phyloP scores from a whole-genome alignment of 352 stramenopile species.

The Globisporangium lucens region DNA sequence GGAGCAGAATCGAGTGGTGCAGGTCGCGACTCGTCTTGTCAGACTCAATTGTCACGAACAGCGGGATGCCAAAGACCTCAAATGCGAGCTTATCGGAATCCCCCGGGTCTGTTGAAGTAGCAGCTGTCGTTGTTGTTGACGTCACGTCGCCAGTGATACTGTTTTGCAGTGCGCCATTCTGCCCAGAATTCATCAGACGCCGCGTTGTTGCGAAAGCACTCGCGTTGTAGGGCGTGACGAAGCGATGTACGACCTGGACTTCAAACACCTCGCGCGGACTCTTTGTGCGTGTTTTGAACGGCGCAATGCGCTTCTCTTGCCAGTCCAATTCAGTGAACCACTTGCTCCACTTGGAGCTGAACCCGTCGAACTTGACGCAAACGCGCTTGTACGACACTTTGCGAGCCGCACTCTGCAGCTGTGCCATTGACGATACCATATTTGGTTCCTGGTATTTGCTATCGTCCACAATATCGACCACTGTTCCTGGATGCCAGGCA shows the following conservation, averaged over 20 bases:
- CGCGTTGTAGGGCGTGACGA: constrained; percentile 19
- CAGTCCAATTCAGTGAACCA: constrained; percentile 65
- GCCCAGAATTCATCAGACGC: not conserved
- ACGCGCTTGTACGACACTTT: constrained; percentile 22
- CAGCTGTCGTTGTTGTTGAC: constrained; percentile 3
- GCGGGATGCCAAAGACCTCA: constrained; percentile 58
- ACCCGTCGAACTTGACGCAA: constrained; percentile 70
- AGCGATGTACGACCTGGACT: constrained; percentile 72
- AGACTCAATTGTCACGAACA: constrained; percentile 76
- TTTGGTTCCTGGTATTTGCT: not conserved
- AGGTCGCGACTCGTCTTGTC: constrained; percentile 62
- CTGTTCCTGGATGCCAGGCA: constrained; percentile 59
- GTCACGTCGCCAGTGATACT: not conserved
- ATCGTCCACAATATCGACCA: constrained; percentile 41
- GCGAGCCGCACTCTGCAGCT: not conserved
- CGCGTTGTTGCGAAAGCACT: not conserved
- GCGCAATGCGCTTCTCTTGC: constrained; percentile 44
- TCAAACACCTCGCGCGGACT: constrained; percentile 64
- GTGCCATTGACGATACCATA: not conserved
- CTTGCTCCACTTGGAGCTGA: constrained; percentile 69
- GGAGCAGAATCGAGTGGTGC: constrained; percentile 60
- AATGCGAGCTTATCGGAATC: constrained; percentile 26
- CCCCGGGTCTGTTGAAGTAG: constrained; percentile 9
- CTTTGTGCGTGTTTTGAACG: constrained; percentile 37
- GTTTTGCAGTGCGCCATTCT: not conserved